A percentile compares a stretch with the other conserved stretches of the same genome.
phyloP scores from a whole-genome alignment of 225 moss, liverwort and hornwort species.

The Takakia lepidozioides region DNA sequence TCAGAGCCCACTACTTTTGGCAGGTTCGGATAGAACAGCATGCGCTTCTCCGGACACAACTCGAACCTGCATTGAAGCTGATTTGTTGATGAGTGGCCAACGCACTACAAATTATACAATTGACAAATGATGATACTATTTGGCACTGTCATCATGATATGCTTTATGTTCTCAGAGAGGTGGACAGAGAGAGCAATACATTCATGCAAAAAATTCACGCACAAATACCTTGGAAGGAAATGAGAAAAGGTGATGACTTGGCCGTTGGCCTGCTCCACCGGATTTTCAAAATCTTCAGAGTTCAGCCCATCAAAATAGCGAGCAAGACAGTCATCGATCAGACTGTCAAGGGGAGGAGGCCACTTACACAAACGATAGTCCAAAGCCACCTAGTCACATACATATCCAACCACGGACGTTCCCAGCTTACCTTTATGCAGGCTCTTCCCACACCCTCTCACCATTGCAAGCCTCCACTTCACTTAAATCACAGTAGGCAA shows the following conservation, averaged over 20 bases:
- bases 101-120: no score
- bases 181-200: no score
- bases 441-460: no score
- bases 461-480: no score
- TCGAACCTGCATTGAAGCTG: conserved; percentile 70
- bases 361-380: conserved; percentile 86
- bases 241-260: conserved; percentile 89
- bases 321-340: conserved; percentile 57
- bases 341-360: conserved; percentile 65
- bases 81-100: no score
- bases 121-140: no score
- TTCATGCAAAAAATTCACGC: no score
- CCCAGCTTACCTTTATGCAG: no score
- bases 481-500: no score
- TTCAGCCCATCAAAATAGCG: conserved; percentile 76
- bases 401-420: no score
- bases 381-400: conserved; percentile 50
- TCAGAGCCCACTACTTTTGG: conserved; percentile 88
- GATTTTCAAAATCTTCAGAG: conserved; percentile 30
- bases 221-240: conserved; percentile 85
- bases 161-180: no score
- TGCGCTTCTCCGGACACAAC: conserved; percentile 92
- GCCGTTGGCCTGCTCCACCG: conserved; percentile 28
- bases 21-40: conserved; percentile 82
- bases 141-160: no score